Conservation (phyloP, 2,329 filamentous ascomycete genomes). For the Fusarium chaquense region DNA sequence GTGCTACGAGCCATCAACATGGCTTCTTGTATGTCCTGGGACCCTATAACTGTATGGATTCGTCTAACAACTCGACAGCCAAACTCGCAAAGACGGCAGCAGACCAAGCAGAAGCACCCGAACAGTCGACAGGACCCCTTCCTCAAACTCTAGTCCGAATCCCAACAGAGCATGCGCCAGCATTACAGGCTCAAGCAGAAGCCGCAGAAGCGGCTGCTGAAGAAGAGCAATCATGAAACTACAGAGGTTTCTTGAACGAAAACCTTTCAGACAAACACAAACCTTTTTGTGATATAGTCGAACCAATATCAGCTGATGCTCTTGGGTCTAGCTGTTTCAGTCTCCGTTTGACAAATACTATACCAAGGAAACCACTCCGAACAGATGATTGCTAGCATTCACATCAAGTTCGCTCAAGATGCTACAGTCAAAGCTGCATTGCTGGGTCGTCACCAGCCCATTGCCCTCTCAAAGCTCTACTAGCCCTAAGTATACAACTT, state of each 20-base stretch:
- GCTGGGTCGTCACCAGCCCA: neutral
- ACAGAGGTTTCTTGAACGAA: neutral
- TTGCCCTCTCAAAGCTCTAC: neutral
- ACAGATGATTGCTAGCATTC: neutral
- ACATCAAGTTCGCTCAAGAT: neutral
- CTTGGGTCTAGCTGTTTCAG: neutral
- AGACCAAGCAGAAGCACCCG: slow-evolving; percentile 52
- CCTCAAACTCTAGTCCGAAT: slow-evolving; percentile 88
- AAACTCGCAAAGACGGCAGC: slow-evolving; percentile 74
- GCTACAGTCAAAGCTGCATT: neutral
- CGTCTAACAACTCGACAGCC: slow-evolving; percentile 58
- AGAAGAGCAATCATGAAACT: slow-evolving; percentile 51
- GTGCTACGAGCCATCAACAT: slow-evolving; percentile 87
- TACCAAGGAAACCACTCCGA: neutral
- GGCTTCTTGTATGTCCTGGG: slow-evolving; percentile 76
- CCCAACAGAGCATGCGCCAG: slow-evolving; percentile 80
- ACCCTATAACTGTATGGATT: neutral
- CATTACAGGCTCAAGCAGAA: slow-evolving; percentile 71
- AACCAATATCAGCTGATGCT: neutral
- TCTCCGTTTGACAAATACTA: neutral
- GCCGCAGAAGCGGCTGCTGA: slow-evolving; percentile 59
- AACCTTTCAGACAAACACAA: neutral
- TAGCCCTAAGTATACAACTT: neutral
- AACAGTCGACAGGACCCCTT: slow-evolving; percentile 64
- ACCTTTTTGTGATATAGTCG: no score